Evolutionary conservation across 768 basidiomycete species (phyloP).

Genomic region (button mushroom (Agaricus bisporus)): DNA sequence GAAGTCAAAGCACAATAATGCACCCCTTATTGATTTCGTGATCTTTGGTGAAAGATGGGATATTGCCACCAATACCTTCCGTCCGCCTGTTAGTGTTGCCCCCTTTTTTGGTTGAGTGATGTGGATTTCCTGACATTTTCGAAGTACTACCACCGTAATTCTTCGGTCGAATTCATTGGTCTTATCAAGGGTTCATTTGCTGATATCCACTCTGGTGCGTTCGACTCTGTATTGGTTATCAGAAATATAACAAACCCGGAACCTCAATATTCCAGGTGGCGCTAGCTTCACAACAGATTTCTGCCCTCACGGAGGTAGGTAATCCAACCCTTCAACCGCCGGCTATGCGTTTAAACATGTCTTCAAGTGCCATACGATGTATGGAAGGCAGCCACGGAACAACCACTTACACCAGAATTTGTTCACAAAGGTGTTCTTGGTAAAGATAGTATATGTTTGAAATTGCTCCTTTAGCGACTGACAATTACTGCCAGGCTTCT

Average conservation of each 20-base stretch:
- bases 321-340: background rate
- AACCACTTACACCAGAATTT: conserved; percentile 43
- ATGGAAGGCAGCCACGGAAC: conserved; percentile 51
- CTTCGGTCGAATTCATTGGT: conserved; percentile 59
- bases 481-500: conserved; percentile 32
- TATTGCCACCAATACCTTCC: conserved; percentile 50
- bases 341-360: background rate
- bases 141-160: conserved; percentile 62
- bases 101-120: background rate
- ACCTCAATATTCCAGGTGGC: conserved; percentile 24
- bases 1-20: conserved; percentile 51
- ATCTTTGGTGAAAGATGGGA: conserved; percentile 65
- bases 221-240: background rate
- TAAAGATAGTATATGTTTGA: conserved; percentile 18
- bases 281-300: conserved; percentile 60
- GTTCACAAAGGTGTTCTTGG: conserved; percentile 49
- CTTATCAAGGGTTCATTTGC: conserved; percentile 55
- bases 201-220: conserved; percentile 49
- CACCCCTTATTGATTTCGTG: conserved; percentile 57
- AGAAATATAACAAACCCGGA: background rate
- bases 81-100: conserved; percentile 43
- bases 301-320: conserved; percentile 56
- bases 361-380: conserved; percentile 52
- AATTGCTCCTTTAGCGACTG: background rate
- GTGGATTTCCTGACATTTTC: background rate